Conservation (phyloP, 2,329 filamentous ascomycete species). For the Lasiodiplodia sp. region DNA sequence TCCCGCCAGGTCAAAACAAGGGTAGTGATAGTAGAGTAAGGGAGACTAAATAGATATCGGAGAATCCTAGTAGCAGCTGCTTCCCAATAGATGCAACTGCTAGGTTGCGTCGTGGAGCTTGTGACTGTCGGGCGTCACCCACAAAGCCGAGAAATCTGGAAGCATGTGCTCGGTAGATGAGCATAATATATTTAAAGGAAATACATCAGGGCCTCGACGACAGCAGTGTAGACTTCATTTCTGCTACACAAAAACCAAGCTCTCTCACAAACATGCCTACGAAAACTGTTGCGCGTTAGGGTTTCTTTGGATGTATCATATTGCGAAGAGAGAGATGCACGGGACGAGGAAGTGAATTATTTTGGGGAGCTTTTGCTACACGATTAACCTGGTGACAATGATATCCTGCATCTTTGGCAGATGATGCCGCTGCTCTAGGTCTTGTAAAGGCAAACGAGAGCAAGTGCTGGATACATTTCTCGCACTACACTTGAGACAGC, state of each 20-base stretch:
- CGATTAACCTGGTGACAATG: not conserved
- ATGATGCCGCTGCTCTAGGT: not conserved
- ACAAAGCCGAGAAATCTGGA: not conserved
- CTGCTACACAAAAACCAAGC: not conserved
- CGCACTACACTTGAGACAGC: not conserved
- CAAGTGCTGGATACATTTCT: not conserved
- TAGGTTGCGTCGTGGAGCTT: not conserved
- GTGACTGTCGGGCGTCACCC: not conserved
- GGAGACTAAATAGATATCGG: too few relatives aligned
- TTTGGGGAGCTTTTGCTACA: not conserved
- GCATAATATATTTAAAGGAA: not conserved
- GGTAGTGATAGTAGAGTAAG: too few relatives aligned
- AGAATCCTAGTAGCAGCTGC: too few relatives aligned
- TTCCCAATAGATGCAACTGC: too few relatives aligned
- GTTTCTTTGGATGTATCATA: not conserved
- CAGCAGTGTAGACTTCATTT: not conserved
- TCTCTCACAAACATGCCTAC: too few relatives aligned
- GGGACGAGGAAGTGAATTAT: too few relatives aligned
- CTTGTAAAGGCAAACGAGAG: not conserved
- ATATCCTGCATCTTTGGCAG: not conserved
- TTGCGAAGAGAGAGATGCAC: not conserved
- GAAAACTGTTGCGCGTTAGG: not conserved
- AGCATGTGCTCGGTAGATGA: not conserved
- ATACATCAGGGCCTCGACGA: not conserved
- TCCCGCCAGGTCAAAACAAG: too few relatives aligned